phyloP scores from a whole-genome alignment of 2,329 filamentous ascomycete genomes.

The Colletotrichum tropicale region DNA sequence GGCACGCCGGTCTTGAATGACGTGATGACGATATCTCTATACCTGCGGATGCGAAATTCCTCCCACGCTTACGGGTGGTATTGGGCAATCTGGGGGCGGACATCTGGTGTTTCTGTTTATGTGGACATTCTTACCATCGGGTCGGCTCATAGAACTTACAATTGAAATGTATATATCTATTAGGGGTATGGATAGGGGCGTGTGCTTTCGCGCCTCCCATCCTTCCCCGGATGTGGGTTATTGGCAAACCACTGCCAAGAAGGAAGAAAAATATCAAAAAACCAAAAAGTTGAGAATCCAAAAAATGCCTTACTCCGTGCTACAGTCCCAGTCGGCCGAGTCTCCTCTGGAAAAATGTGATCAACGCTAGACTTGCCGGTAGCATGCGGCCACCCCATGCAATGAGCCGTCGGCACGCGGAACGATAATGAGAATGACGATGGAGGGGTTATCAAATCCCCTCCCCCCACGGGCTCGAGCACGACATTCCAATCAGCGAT shows the following conservation, averaged over 20 bases:
- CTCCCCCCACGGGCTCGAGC: background rate
- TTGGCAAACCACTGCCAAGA: background rate
- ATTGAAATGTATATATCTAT: conserved; percentile 19
- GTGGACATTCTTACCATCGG: background rate
- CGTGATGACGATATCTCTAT: conserved; percentile 20
- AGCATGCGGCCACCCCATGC: background rate
- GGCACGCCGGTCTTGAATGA: conserved; percentile 6
- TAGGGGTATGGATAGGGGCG: background rate
- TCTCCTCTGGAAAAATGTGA: background rate
- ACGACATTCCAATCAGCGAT: background rate
- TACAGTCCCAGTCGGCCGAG: background rate
- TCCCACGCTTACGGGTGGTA: background rate
- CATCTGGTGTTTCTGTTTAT: conserved; percentile 9
- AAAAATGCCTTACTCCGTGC: background rate
- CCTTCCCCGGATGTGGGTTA: background rate
- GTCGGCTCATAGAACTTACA: background rate
- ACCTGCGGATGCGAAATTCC: background rate
- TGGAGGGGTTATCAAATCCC: background rate
- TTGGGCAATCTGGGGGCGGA: background rate
- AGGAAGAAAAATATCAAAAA: background rate
- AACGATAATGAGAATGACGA: background rate
- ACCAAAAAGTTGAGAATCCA: background rate
- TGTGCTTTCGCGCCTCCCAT: background rate
- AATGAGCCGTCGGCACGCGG: background rate
- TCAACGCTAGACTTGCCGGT: background rate